Evolutionary conservation across 192 early-diverging fungal species (phyloP).

Genomic region (Chytriomyces hyalinus): DNA sequence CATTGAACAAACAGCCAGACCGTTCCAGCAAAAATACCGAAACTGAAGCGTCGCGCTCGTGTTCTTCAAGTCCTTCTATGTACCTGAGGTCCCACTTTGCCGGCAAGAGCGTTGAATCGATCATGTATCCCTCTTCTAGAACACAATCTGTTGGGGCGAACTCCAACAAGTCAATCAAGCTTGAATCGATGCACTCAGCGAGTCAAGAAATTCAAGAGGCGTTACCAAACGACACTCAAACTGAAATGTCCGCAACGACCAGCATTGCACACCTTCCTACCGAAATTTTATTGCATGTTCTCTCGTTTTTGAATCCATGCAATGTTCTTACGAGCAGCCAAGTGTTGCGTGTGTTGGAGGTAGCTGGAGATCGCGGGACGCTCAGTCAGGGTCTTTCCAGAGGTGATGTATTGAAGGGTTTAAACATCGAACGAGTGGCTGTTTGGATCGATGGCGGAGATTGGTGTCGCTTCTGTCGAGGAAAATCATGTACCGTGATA

Average conservation of each 20-base stretch:
- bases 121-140: not conserved
- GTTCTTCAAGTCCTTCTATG: not conserved
- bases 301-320: slow-evolving; percentile 27
- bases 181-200: not conserved
- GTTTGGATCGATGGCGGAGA: slow-evolving; percentile 22
- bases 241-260: not conserved
- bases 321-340: not conserved
- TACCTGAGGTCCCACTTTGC: not conserved
- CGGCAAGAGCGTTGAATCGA: not conserved
- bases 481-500: not conserved
- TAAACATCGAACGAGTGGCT: slow-evolving; percentile 15
- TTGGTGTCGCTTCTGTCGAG: slow-evolving; percentile 21
- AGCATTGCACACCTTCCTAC: slow-evolving; percentile 36
- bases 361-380: slow-evolving; percentile 16
- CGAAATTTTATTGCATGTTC: slow-evolving; percentile 38
- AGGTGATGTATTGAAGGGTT: slow-evolving; percentile 5
- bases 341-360: slow-evolving; percentile 6
- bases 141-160: not conserved
- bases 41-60: not conserved
- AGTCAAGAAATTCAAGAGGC: not conserved
- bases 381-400: not conserved
- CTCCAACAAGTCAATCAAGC: not conserved
- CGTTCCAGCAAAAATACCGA: not conserved
- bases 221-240: too few relatives aligned
- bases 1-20: not conserved